Base-by-base conservation (phyloP, 2,329 filamentous ascomycete species). In the Karstenula rhodostoma region DNA sequence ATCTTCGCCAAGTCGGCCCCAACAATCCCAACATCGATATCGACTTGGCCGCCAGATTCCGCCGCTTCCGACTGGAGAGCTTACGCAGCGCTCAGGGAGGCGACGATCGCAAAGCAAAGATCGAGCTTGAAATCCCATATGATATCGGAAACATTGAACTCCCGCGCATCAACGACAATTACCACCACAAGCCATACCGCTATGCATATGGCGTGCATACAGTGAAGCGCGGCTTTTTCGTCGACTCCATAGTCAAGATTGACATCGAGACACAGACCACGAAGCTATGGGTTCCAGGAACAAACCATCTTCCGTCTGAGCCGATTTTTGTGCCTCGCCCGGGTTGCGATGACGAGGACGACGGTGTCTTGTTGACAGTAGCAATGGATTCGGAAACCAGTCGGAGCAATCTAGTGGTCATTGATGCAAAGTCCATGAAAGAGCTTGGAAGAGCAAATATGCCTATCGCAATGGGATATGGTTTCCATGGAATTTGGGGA, bases 191-290 rank as follows among this genome's bases (percentile, higher is more conserved):
- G 29, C 42, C 46, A 5, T 61, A 58, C 23, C 59, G 59, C 48
- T 61, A 61, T 32, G 33, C 56, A n/a, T 61, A 61, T 43, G 59
- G 59, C 9, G 43, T 55, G 19, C 55, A 61, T 25, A n/a, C 50
- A 1, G 40, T 25, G n/a, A 57, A 61, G 47, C 59, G 43, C 15
- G 59, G 59, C 19, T 58, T 52, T 37, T 61, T 61, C 55, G 35
- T 50, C 17, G 59, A 61, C 50, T 61, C 59, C 8, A 58, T 61
- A 23, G 32, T 61, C 25, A 61, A 61, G 40, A 58, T 61, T 33
- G 55, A 61, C 35, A 55, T 46, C 35, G 33, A 55, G 49, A 55
- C 42, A n/a, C 53, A 58, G 50, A 55, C 37, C 15, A 48, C 59
- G 2, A 51, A 40, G 33, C 49, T 51, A 3, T 51, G 49, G 49